These are phyloP conservation scores for Aspergillus ustus DNA, from an alignment of 2,329 filamentous ascomycete species.

Conservation along the genomic window DNA sequence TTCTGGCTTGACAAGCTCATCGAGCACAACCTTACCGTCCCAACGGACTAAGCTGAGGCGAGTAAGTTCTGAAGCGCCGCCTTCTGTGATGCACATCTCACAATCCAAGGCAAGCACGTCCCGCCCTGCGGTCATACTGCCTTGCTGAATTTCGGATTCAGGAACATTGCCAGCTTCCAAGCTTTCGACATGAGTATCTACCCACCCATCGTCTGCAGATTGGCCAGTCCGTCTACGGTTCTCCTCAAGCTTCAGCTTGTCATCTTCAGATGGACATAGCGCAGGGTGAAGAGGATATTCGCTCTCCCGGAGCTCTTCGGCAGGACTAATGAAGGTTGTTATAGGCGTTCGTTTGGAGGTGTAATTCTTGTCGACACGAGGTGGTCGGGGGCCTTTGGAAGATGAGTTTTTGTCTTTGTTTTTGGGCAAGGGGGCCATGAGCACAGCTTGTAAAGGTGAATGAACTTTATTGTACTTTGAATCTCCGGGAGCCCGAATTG, in stretches of 20 bases:
- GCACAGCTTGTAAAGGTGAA: conserved; percentile 83
- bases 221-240: conserved; percentile 57
- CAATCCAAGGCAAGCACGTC: conserved; percentile 85
- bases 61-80: conserved; percentile 79
- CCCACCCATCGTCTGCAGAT: conserved; percentile 71
- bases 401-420: conserved; percentile 65
- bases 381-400: conserved; percentile 60
- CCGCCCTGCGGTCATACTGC: conserved; percentile 81
- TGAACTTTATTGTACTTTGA: conserved; percentile 79
- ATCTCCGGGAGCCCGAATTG: conserved; percentile 84
- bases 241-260: conserved; percentile 58
- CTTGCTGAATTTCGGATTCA: conserved; percentile 73
- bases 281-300: conserved; percentile 85
- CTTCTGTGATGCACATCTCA: conserved; percentile 93
- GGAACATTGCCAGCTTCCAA: conserved; percentile 71
- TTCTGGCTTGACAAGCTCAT: conserved; percentile 89
- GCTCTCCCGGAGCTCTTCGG: conserved; percentile 77
- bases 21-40: conserved; percentile 80
- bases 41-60: conserved; percentile 86
- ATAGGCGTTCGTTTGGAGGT: conserved; percentile 79
- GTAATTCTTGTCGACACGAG: conserved; percentile 68
- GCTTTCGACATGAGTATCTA: conserved; percentile 72
- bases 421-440: conserved; percentile 74
- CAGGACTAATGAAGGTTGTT: conserved; percentile 73
- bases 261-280: conserved; percentile 63